Conservation (phyloP, 116 monocot genomes). For the Cymodocea nodosa region DNA sequence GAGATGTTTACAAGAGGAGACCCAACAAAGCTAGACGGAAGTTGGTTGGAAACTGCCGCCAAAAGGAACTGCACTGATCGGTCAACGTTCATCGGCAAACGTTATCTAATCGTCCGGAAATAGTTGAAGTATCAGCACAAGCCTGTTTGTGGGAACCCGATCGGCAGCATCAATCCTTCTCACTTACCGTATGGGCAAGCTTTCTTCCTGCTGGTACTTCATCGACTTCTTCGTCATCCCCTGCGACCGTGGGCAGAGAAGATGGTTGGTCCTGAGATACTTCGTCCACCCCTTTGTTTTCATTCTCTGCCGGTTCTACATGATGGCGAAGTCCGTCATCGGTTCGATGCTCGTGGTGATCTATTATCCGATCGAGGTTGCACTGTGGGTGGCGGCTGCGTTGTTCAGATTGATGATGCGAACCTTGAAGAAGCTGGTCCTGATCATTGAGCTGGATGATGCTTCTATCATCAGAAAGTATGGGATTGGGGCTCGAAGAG, state of each 20-base stretch:
- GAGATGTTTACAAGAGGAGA: no score
- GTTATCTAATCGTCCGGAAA: no score
- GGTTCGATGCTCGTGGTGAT: background rate
- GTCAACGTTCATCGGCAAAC: no score
- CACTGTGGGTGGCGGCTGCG: background rate
- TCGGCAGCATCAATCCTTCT: no score
- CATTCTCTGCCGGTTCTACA: slow-evolving; percentile 5
- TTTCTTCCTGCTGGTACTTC: slow-evolving; percentile 10
- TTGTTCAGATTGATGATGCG: background rate
- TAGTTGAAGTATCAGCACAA: no score
- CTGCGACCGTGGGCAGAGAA: background rate
- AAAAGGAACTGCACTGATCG: no score
- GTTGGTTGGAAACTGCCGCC: no score
- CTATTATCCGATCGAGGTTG: background rate
- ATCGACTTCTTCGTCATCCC: slow-evolving; percentile 7
- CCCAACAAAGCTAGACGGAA: no score
- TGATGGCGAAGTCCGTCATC: background rate
- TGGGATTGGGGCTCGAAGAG: background rate
- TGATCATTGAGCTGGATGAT: slow-evolving; percentile 9
- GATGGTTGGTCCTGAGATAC: slow-evolving; percentile 11
- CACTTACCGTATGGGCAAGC: slow-evolving; percentile 9
- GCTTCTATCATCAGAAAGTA: slow-evolving; percentile 5
- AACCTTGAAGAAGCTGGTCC: background rate
- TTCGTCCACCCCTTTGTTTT: slow-evolving; percentile 15
- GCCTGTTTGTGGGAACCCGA: no score